Percentiles rank a stretch among this genome's conserved stretches.
These are phyloP conservation scores for Collybiopsis confluens DNA, from an alignment of 768 basidiomycete genomes.

Conservation along the genomic window DNA sequence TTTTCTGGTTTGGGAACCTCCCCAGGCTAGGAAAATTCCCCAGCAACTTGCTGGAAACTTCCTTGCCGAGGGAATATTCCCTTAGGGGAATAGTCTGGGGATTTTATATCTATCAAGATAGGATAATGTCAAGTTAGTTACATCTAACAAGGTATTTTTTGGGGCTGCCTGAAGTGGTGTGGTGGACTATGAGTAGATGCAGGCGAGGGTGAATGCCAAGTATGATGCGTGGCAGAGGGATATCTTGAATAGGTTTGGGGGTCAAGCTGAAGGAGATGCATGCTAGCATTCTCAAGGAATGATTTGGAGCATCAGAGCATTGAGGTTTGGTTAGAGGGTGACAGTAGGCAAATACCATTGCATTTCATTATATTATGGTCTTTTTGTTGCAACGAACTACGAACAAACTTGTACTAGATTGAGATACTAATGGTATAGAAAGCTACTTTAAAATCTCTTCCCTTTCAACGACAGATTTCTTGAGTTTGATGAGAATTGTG, in stretches of 20 bases:
- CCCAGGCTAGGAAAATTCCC: too few relatives aligned
- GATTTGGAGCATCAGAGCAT: conserved; percentile 96
- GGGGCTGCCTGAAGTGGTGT: conserved; percentile 89
- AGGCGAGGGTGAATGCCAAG: conserved; percentile 95
- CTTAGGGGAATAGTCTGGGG: too few relatives aligned
- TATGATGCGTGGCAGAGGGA: conserved; percentile 98
- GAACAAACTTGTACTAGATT: neutral
- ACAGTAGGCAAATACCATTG: conserved; percentile 15
- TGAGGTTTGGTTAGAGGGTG: conserved; percentile 68
- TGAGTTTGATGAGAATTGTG: conserved; percentile 96
- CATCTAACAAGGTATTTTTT: too few relatives aligned
- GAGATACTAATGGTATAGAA: too few relatives aligned
- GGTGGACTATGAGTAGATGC: conserved; percentile 97
- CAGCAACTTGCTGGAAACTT: too few relatives aligned
- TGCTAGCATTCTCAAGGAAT: conserved; percentile 83
- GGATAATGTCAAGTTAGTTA: too few relatives aligned
- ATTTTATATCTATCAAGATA: too few relatives aligned
- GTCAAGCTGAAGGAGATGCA: conserved; percentile 98
- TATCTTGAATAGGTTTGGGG: conserved; percentile 88
- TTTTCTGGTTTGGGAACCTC: too few relatives aligned
- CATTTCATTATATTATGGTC: too few relatives aligned
- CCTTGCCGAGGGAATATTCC: too few relatives aligned
- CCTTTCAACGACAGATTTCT: conserved; percentile 87
- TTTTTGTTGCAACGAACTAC: too few relatives aligned
- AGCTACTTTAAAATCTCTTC: conserved; percentile 64